Evolutionary conservation across 2,329 filamentous ascomycete genomes (phyloP), one percentile per base, ranked within the genome.

Genomic region (Fragosphaeria purpurea): DNA sequence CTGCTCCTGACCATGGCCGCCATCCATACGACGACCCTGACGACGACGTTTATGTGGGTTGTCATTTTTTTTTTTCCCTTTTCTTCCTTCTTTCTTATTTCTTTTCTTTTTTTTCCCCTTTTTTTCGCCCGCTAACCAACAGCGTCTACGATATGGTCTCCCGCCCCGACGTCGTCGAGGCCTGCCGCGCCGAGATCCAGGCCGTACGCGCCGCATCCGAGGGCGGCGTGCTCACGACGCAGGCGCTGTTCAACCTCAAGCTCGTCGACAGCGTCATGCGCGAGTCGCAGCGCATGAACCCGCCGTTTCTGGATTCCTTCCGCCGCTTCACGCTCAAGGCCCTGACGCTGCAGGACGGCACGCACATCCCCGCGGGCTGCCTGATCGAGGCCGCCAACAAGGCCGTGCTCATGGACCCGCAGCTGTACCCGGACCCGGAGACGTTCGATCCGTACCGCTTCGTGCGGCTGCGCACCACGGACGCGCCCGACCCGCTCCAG

Each of bases 91-190:
- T 7, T 37, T 38, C 12, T 46, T 34, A 34, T 7, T 37, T 46
- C 30, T 7, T 32, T 33, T 8, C n/a, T n/a, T 22, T 13, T 37
- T 37, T 7, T 6, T 31, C 12, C 35, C 12, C 9, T 7, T 37
- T 46, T 30, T 7, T 32, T 33, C 1, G 8, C 6, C 44, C 37
- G 33, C 31, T 13, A 11, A 7, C 46, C 30, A 7, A 3, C 22
- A 68, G 69, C 7, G 67, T 82, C 46, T 77, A 74, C 57, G 72
- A 76, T 47, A 59, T 83, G 4, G 70, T 70, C 0, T 65, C 71
- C 4, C 62, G 66, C 55, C 76, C 75, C 0, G 71, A 80, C 32
- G 67, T 75, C 56, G 62, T 76, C 44, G 65, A 73, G 7, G 68
- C 71, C 10, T 60, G 80, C 2, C 70, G 77, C 2, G 65, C 75